phyloP scores from a whole-genome alignment of 2,329 filamentous ascomycete species.

The Pestalotiopsis fici region DNA sequence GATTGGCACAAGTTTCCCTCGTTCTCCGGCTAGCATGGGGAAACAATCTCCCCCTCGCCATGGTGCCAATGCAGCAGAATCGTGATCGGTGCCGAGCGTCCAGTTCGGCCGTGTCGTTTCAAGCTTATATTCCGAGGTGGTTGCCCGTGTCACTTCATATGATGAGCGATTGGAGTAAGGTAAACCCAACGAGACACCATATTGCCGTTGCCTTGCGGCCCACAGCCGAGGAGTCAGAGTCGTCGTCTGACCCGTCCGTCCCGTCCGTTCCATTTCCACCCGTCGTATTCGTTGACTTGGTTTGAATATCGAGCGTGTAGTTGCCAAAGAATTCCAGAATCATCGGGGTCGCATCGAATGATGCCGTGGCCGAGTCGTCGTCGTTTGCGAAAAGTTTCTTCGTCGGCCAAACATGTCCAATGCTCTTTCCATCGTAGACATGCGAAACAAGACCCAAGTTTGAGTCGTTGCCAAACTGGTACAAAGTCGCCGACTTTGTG shows the following conservation, averaged over 20 bases:
- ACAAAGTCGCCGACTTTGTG: not conserved
- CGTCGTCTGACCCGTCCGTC: not conserved
- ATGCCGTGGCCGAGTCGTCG: not conserved
- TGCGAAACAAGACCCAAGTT: constrained; percentile 1
- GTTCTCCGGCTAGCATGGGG: not conserved
- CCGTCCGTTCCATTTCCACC: not conserved
- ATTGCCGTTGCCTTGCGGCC: not conserved
- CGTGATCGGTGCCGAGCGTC: not conserved
- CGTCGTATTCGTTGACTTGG: not conserved
- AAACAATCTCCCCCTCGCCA: not conserved
- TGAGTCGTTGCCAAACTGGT: not conserved
- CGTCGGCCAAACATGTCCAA: constrained; percentile 7
- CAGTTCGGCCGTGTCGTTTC: not conserved
- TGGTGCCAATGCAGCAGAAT: not conserved
- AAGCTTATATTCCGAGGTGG: not conserved
- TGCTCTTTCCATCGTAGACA: constrained; percentile 6
- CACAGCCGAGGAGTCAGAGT: not conserved
- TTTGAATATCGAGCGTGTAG: not conserved
- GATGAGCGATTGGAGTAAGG: not conserved
- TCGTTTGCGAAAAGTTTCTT: not conserved
- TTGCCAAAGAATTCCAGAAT: constrained; percentile 9
- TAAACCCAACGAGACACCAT: not conserved
- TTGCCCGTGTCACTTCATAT: not conserved
- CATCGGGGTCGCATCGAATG: constrained; percentile 7
- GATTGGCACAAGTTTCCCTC: not conserved